Base-by-base conservation (phyloP, 2,329 filamentous ascomycete species). In the Anisogramma anomala region DNA sequence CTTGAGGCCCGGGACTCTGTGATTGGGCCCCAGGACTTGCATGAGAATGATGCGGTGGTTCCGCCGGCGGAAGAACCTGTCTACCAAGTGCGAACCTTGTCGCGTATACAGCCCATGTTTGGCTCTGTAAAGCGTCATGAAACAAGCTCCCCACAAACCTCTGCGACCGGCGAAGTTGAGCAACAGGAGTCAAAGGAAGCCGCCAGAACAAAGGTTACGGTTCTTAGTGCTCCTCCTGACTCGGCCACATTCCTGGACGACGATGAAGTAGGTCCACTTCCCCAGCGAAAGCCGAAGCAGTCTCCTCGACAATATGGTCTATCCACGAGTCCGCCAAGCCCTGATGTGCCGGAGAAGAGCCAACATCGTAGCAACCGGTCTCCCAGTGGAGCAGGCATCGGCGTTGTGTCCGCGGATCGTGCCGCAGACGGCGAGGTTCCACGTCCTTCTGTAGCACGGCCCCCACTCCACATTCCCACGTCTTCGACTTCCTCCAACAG, bases 401-500 rank as follows among this genome's bases (percentile, higher is more conserved):
- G 63, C 6, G 57, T 59, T 39, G 55, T 63, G 3, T 61, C 65
- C 1, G 56, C 63, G 18, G 65, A 69, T 36, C 61, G 59, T 8
- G 33, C 49, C 26, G 52, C 44, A 17, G 56, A 59, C 4, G 60
- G 62, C 13, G 58, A 62, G 0, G 49, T 34, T 4, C 27, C 39
- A 6, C 43, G 45, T 22, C 44, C 42, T 15, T 23, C 43, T 11
- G 35, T 37, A 14, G 45, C 46, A 51, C 20, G 55, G 49, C 61
- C 65, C 6, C 58, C 62, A 15, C 60, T 62, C 17, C 66, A 70
- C 37, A 67, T 65, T 7, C 69, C 70, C 7, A 70, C 65, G 2
- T 75, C 69, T 6, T 62, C 62, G 2, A 71, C 70, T 0, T 71
- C 72, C 0, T 60, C 58, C 4, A 64, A 60, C 44, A 76, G 70